These are phyloP conservation scores for Aspergillus steynii DNA, from an alignment of 495 filamentous ascomycete genomes.

Conservation along the genomic window DNA sequence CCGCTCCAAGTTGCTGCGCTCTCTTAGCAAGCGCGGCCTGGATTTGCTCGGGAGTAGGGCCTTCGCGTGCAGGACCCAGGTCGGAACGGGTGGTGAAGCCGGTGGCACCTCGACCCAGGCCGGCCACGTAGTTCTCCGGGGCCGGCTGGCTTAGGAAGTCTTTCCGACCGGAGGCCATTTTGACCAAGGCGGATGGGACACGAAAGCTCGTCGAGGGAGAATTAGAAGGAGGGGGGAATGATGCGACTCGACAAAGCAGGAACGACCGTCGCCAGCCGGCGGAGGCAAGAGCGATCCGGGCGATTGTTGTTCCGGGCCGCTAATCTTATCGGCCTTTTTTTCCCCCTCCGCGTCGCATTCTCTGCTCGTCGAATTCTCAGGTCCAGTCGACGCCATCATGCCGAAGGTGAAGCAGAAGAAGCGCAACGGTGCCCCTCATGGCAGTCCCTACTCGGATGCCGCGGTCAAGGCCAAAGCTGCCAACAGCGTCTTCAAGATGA, in stretches of 20 bases:
- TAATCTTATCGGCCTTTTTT: slow-evolving; percentile 41
- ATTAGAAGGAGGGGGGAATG: background rate
- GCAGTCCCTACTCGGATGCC: slow-evolving; percentile 56
- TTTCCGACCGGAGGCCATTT: slow-evolving; percentile 73
- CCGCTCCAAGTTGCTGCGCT: slow-evolving; percentile 78
- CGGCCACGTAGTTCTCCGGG: slow-evolving; percentile 97
- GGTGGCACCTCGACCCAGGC: slow-evolving; percentile 94
- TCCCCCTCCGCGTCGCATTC: background rate
- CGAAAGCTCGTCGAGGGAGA: background rate
- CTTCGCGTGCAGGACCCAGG: slow-evolving; percentile 93
- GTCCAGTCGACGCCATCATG: slow-evolving; percentile 16
- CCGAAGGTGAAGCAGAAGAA: slow-evolving; percentile 51
- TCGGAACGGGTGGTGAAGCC: slow-evolving; percentile 98
- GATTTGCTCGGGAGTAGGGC: slow-evolving; percentile 96
- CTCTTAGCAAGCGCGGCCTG: slow-evolving; percentile 94
- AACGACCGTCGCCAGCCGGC: background rate
- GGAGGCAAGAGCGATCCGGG: slow-evolving; percentile 15
- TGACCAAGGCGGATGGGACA: slow-evolving; percentile 15
- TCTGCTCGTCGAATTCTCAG: background rate
- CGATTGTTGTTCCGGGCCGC: slow-evolving; percentile 36
- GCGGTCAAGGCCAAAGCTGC: slow-evolving; percentile 53
- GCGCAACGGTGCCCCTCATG: slow-evolving; percentile 53
- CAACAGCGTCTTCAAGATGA: slow-evolving; percentile 88
- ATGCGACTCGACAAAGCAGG: background rate
- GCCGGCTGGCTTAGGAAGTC: slow-evolving; percentile 91